phyloP scores from a whole-genome alignment of 805 yeast species.

The Candida caryicola region DNA sequence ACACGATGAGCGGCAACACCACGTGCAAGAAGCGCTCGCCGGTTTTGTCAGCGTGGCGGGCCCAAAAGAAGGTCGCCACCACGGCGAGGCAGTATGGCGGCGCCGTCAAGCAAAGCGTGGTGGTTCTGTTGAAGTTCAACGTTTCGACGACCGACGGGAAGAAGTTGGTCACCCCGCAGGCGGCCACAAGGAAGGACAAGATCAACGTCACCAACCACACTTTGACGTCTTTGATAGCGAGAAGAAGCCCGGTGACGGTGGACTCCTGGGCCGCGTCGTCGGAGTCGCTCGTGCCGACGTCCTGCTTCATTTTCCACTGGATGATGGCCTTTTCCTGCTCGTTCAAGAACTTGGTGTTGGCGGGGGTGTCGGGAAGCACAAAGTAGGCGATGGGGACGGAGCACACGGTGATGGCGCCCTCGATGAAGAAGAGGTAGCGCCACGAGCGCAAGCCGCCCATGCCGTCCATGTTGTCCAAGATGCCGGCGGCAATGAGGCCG shows the following conservation, averaged over 20 bases:
- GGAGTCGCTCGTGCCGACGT: constrained; percentile 40
- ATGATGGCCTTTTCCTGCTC: constrained; percentile 45
- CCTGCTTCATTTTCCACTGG: constrained; percentile 39
- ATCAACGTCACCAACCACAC: constrained; percentile 48
- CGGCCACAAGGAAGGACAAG: constrained; percentile 49
- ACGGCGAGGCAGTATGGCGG: constrained; percentile 58
- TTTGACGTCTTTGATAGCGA: constrained; percentile 40
- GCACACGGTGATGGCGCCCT: constrained; percentile 52
- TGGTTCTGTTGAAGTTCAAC: constrained; percentile 46
- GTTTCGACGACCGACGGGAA: constrained; percentile 62
- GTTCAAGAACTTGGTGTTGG: constrained; percentile 44
- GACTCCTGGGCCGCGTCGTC: constrained; percentile 35
- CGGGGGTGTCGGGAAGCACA: constrained; percentile 53
- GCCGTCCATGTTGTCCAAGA: constrained; percentile 43
- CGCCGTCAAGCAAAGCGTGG: constrained; percentile 55
- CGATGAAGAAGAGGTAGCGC: constrained; percentile 57
- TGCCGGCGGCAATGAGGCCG: constrained; percentile 55
- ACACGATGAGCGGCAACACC: constrained; percentile 37
- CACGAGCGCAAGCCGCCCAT: constrained; percentile 44
- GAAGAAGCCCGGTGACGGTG: constrained; percentile 33
- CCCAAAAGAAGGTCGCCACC: constrained; percentile 48
- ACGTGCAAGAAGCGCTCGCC: constrained; percentile 56
- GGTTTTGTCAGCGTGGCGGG: constrained; percentile 53
- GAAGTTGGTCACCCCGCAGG: constrained; percentile 59
- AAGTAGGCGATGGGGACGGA: constrained; percentile 44